phyloP scores from a whole-genome alignment of 116 monocot species.

The Zostera marina region DNA sequence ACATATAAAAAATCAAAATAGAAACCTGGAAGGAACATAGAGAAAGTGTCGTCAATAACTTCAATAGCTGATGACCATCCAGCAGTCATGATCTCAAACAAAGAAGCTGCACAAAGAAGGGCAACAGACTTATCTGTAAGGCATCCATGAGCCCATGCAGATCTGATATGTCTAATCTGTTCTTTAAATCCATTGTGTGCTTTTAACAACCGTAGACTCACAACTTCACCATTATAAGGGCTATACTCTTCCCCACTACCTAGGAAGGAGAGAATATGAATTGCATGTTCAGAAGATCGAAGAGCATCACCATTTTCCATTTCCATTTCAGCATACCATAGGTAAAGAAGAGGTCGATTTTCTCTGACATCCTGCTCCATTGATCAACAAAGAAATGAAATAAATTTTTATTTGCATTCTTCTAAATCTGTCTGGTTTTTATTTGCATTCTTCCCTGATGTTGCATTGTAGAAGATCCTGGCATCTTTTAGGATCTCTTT shows the following conservation, averaged over 20 bases:
- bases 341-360: conserved; percentile 44
- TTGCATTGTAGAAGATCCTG: too few species aligned
- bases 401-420: too few species aligned
- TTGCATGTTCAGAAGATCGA: conserved; percentile 26
- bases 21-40: conserved; percentile 67
- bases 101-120: conserved; percentile 55
- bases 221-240: conserved; percentile 34
- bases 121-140: conserved; percentile 58
- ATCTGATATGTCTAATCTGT: conserved; percentile 36
- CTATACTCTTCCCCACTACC: conserved; percentile 41
- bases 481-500: too few species aligned
- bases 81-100: conserved; percentile 64
- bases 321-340: conserved; percentile 94
- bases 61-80: conserved; percentile 39
- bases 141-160: conserved; percentile 48
- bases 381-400: not conserved
- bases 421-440: too few species aligned
- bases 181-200: conserved; percentile 88
- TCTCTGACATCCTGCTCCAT: conserved; percentile 45
- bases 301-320: conserved; percentile 14
- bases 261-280: conserved; percentile 68
- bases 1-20: not conserved
- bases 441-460: too few species aligned
- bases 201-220: conserved; percentile 38
- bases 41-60: conserved; percentile 63